phyloP scores from a whole-genome alignment of 164 flowering plant genomes.

The Euptelea pleiosperma region DNA sequence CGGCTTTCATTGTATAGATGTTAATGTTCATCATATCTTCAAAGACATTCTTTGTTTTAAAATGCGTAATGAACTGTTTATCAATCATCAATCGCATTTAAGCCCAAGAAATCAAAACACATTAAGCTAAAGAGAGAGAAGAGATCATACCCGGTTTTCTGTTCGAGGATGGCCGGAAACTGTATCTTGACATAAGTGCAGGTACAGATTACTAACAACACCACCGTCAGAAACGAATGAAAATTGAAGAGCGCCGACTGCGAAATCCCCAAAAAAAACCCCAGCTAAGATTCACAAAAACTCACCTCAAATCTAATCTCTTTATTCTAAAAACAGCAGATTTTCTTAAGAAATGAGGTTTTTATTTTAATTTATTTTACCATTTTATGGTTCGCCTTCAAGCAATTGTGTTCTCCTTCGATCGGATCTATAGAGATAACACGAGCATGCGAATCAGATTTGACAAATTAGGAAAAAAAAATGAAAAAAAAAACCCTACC shows the following conservation, averaged over 20 bases:
- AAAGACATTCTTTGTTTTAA: too few relatives aligned
- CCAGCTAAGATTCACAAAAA: neutral
- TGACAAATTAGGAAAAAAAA: neutral
- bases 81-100: neutral
- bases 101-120: neutral
- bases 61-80: too few relatives aligned
- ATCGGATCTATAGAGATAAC: constrained; percentile 1
- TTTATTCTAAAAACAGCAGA: neutral
- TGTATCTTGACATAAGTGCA: constrained; percentile 75
- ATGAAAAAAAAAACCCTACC: constrained; percentile 1
- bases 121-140: constrained; percentile 1
- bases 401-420: neutral
- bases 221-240: constrained; percentile 71
- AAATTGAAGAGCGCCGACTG: constrained; percentile 87
- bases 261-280: constrained; percentile 2
- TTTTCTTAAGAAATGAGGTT: neutral
- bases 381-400: constrained; percentile 1
- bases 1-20: too few relatives aligned
- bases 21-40: too few relatives aligned
- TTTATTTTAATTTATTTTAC: neutral
- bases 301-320: neutral
- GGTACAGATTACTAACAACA: constrained; percentile 61
- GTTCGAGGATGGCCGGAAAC: constrained; percentile 69
- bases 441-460: neutral
- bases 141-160: constrained; percentile 58